phyloP scores from a whole-genome alignment of 805 yeast genomes.

The Tetrapisispora iriomotensis region DNA sequence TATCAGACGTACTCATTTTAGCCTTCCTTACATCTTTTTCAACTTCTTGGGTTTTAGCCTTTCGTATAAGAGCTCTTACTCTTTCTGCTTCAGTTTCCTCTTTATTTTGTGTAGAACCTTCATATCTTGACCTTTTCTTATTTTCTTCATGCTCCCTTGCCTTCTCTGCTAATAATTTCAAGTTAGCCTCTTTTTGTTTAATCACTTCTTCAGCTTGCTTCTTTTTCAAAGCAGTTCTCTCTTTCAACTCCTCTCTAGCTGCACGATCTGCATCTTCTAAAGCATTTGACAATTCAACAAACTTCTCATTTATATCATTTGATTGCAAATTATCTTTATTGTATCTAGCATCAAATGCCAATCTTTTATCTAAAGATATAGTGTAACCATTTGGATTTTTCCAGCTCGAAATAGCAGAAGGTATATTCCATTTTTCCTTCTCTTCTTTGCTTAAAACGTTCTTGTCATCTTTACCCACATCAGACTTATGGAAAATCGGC shows the following conservation, averaged over 20 bases:
- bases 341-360: constrained; percentile 40
- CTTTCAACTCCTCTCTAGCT: constrained; percentile 46
- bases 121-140: constrained; percentile 2
- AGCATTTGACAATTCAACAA: constrained; percentile 58
- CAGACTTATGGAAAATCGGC: constrained; percentile 57
- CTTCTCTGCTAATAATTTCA: constrained; percentile 40
- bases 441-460: constrained; percentile 55
- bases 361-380: constrained; percentile 67
- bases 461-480: constrained; percentile 33
- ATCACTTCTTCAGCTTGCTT: constrained; percentile 42
- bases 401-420: constrained; percentile 91
- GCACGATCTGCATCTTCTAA: constrained; percentile 56
- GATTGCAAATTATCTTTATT: constrained; percentile 28
- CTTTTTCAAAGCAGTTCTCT: constrained; percentile 41
- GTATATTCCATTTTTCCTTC: constrained; percentile 74
- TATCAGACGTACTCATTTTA: constrained; percentile 37
- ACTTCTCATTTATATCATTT: constrained; percentile 43
- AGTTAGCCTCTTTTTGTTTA: constrained; percentile 40
- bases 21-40: constrained; percentile 38
- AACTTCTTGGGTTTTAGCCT: constrained; percentile 37
- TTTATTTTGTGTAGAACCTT: constrained; percentile 1
- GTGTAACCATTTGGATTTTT: constrained; percentile 88
- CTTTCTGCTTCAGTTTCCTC: constrained; percentile 15
- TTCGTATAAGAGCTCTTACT: constrained; percentile 28
- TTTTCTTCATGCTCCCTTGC: constrained; percentile 33